phyloP scores from a whole-genome alignment of 768 basidiomycete genomes.

The Boletellus ananas region DNA sequence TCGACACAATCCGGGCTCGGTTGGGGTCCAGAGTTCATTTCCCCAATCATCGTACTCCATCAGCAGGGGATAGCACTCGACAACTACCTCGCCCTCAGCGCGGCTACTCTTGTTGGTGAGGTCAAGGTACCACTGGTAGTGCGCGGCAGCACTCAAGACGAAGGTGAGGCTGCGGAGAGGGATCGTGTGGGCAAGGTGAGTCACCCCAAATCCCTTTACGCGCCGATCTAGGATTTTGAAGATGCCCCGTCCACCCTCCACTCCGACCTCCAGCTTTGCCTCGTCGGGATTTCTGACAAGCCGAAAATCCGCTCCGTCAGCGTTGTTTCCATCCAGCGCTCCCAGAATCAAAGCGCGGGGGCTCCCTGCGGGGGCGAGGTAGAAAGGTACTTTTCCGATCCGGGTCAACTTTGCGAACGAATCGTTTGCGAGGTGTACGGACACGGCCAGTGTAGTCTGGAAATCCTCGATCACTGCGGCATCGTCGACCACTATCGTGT shows the following conservation, averaged over 20 bases:
- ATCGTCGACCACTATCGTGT: constrained; percentile 3
- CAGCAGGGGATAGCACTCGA: constrained; percentile 12
- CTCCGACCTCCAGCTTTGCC: constrained; percentile 2
- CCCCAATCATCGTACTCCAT: constrained; percentile 1
- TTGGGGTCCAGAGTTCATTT: background rate
- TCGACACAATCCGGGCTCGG: constrained; percentile 1
- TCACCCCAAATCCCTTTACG: constrained; percentile 1
- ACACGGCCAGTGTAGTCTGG: background rate
- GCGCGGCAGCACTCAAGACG: constrained; percentile 13
- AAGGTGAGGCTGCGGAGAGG: background rate
- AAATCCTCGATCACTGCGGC: constrained; percentile 13
- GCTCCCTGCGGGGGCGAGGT: background rate
- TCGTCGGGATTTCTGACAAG: background rate
- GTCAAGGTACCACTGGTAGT: constrained; percentile 22
- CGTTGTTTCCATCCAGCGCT: background rate
- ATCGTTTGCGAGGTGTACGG: background rate
- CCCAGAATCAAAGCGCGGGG: background rate
- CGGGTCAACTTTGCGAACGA: constrained; percentile 3
- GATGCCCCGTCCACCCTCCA: background rate
- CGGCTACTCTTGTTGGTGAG: constrained; percentile 1
- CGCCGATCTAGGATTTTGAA: constrained; percentile 4
- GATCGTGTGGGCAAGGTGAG: background rate
- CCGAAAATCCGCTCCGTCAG: background rate
- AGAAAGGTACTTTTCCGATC: constrained; percentile 2
- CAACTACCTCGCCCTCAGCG: background rate